Evolutionary conservation across 2,329 filamentous ascomycete species (phyloP), one percentile per base, ranked within the genome.

Genomic region (Pseudogymnoascus sp.): DNA sequence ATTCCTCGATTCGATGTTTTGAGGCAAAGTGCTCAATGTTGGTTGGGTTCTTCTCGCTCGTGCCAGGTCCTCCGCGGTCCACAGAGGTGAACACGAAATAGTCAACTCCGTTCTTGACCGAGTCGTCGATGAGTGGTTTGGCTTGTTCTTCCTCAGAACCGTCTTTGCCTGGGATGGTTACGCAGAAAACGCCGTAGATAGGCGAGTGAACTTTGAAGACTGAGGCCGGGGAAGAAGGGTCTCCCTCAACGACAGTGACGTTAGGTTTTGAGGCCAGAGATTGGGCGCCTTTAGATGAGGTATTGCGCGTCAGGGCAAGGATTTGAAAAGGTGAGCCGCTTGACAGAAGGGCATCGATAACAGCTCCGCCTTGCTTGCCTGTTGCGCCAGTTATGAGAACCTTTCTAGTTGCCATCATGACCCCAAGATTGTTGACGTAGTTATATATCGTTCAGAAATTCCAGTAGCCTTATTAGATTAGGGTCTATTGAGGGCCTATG

Each of bases 221-320:
- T n/a, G n/a, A n/a, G n/a, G n/a, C n/a, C n/a, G n/a, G n/a, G n/a
- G n/a, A n/a, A n/a, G n/a, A n/a, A n/a, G n/a, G n/a, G n/a, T n/a
- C n/a, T n/a, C n/a, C n/a, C n/a, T n/a, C n/a, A n/a, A n/a, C n/a
- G n/a, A n/a, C n/a, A n/a, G n/a, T n/a, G n/a, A n/a, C n/a, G n/a
- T n/a, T n/a, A n/a, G n/a, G n/a, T n/a, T n/a, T n/a, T n/a, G n/a
- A n/a, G 6, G 71, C 67, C 12, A 86, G 77, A n/a, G 72, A 72
- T 69, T 81, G 74, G 1, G 84, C 81, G 0, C 72, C 71, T 1
- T 71, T n/a, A 1, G 79, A 82, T 7, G 72, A 69, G 1, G 76
- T 64, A 64, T 86, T 77, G 59, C 85, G 80, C 2, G 85, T 87
- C 2, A 86, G 74, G 16, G 84, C 85, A 47, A 85, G 76, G 60